Percentiles rank a stretch among this genome's conserved stretches.
Conservation (phyloP, 768 basidiomycete species). For the Royoungia palumana region DNA sequence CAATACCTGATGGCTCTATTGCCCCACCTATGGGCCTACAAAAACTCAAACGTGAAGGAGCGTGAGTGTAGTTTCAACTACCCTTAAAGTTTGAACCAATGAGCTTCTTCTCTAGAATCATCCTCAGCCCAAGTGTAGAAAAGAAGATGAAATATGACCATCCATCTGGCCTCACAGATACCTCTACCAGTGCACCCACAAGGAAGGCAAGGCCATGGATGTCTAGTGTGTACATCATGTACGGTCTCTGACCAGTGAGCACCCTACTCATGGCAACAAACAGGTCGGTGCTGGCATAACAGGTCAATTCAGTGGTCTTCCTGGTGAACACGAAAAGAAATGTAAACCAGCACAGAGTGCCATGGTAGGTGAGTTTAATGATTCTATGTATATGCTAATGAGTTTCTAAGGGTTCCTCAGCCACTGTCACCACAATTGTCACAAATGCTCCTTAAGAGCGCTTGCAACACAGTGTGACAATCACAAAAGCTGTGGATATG, state of each 20-base stretch:
- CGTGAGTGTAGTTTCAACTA: background rate
- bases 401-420: background rate
- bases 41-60: background rate
- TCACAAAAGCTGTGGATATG: background rate
- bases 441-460: background rate
- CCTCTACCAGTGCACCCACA: background rate
- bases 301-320: background rate
- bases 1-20: too few relatives aligned
- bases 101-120: background rate
- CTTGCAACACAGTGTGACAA: background rate
- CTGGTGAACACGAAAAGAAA: background rate
- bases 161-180: background rate
- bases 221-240: too few relatives aligned
- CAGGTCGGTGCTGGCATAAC: background rate
- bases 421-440: background rate
- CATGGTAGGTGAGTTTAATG: background rate
- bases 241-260: too few relatives aligned
- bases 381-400: background rate
- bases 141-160: background rate
- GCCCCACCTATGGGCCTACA: too few relatives aligned
- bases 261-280: too few relatives aligned
- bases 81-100: background rate
- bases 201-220: background rate
- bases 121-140: background rate
- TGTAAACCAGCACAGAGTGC: background rate